Percentiles rank a stretch among this genome's conserved stretches.
These are phyloP conservation scores for Pezicula neosporulosa DNA, from an alignment of 2,329 filamentous ascomycete species.

Conservation along the genomic window DNA sequence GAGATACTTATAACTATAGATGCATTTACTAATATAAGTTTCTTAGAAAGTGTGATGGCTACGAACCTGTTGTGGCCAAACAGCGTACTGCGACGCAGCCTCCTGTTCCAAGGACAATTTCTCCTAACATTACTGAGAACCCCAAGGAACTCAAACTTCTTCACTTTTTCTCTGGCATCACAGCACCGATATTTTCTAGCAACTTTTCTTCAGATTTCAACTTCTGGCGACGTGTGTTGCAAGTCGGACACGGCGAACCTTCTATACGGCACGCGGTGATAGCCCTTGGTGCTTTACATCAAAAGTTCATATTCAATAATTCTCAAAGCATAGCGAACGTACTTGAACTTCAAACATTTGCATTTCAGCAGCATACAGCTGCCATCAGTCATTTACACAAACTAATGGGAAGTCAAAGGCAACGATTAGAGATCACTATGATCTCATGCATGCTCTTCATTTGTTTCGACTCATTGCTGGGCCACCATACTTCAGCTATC, in stretches of 20 bases:
- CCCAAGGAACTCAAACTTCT: conserved; percentile 17
- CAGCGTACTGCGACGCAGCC: conserved; percentile 3
- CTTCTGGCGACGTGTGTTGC: conserved; percentile 16
- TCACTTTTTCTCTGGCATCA: conserved; percentile 21
- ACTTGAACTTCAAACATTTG: neutral
- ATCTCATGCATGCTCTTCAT: neutral
- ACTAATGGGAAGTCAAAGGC: conserved; percentile 19
- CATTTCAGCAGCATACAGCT: neutral
- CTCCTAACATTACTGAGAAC: conserved; percentile 8
- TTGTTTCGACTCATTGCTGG: neutral
- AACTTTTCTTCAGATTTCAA: conserved; percentile 23
- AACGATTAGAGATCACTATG: conserved; percentile 19
- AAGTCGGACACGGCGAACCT: conserved; percentile 18
- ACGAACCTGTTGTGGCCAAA: conserved; percentile 13
- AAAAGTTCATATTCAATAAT: conserved; percentile 13
- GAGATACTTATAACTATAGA: no score
- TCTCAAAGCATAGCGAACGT: neutral
- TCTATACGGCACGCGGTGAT: conserved; percentile 24
- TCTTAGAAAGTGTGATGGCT: conserved; percentile 27
- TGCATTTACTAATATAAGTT: no score
- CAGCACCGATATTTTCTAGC: conserved; percentile 18
- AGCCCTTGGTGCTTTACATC: conserved; percentile 25
- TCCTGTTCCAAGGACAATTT: neutral
- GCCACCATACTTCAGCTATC: conserved; percentile 16
- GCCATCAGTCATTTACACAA: conserved; percentile 13